Evolutionary conservation across 2,329 filamentous ascomycete species (phyloP), one percentile per base, ranked within the genome.

Genomic region (Coniella vitis): DNA sequence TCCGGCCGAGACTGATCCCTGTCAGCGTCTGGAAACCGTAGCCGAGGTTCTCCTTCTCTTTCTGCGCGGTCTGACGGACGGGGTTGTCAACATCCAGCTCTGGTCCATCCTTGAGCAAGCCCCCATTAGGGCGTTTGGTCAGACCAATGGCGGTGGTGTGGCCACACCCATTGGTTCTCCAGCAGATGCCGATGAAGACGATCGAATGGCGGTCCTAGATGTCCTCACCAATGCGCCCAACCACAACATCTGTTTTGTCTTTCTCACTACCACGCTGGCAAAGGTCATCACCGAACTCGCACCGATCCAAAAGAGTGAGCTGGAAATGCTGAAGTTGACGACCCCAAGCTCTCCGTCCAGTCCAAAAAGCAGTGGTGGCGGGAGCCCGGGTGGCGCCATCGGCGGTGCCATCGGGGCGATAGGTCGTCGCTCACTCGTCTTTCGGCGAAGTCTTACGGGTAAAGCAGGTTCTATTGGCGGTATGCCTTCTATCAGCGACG

Each of bases 191-290:
- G 51, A 55, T 12, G 68, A 76, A 17, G 67, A 76, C 34, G 67
- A 71, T 56, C 79, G 77, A 60, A 66, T 65, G 0, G 61, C 67
- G 3, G 64, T 93, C 2, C 78, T 95, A 4, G 90, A 96, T 56
- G 76, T 84, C 2, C 74, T 96, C 2, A 78, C 84, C 0, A 71
- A 77, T 2, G 76, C 80, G 0, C 86, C 89, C 0, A 84, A 84
- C 43, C 86, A 95, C 66, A 93, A 89, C 61, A 90, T 95, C 48
- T 86, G 86, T 0, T 95, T 96, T 60, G 86, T 95, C 2, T 90
- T 96, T 55, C 70, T 96, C 14, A 88, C 85, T 0, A 83, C 87
- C 8, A 90, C 90, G 66, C 73, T 96, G 1, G 68, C 73, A 2
- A 71, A 73, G 4, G 67, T 79, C 1, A 68, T 73, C 2, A 63